Evolutionary conservation across 2,329 filamentous ascomycete species (phyloP), one percentile per base, ranked within the genome.

Genomic region (Sclerotinia sclerotiorum): DNA sequence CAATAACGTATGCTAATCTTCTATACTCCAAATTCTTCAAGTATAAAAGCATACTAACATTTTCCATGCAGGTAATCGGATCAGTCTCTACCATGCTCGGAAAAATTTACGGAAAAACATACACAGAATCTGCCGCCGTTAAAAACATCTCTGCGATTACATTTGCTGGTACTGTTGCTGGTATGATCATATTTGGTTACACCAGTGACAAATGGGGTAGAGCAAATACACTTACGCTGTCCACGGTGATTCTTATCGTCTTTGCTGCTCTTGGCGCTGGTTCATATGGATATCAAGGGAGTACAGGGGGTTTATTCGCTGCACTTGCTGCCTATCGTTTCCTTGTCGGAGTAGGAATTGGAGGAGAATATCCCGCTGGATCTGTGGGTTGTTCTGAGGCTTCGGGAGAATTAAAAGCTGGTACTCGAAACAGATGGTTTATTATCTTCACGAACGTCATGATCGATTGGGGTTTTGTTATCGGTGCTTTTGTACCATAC

Each of bases 361-460:
- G 90, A 79, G 84, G 90, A 68, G 91, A 94, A 79, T 94, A 93
- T 74, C 91, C 91, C 0, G 91, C 91, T 54, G 94, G 94, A 4
- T 92, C 88, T 69, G 94, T 97, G 0, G 91, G 90, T 2, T 91
- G 88, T 65, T 92, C 93, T 3, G 94, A 97, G 79, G 90, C 90
- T 5, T 94, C 90, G 0, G 91, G 92, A 29, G 92, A 96, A 77
- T 82, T 97, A 69, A 92, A 93, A 78, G 79, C 81, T 21, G 94
- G 94, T 15, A 90, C 90, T 21, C 84, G 94, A n/a, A 94, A 97
- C 77, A 84, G 90, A 51, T 97, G 93, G 92, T 97, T 94, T 77
- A 92, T 94, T 74, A 83, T 97, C 72, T 96, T 95, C 79, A 97
- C 92, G 58, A 96, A 96, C 79, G 87, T 90, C 32, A 91, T 93